phyloP scores from a whole-genome alignment of 1,284 basidiomycete species.

The Cyathus pygmaeus region DNA sequence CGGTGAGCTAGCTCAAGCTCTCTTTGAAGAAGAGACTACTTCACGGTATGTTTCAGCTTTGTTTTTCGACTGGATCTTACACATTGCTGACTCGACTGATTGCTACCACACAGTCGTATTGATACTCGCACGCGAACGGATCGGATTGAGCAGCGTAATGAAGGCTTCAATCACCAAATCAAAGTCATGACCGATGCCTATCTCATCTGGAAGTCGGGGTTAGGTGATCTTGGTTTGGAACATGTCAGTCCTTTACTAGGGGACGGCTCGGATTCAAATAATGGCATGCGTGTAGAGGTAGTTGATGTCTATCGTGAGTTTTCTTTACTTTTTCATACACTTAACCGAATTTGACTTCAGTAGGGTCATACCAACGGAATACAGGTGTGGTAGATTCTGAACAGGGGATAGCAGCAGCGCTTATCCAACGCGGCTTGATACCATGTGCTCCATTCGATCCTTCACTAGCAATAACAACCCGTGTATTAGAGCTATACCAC shows the following conservation, averaged over 20 bases:
- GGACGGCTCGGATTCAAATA: background rate
- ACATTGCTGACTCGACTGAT: background rate
- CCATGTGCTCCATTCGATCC: background rate
- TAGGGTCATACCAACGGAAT: slow-evolving; percentile 56
- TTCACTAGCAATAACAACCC: background rate
- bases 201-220: background rate
- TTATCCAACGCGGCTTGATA: background rate
- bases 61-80: no score
- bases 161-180: background rate
- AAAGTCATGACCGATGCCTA: background rate
- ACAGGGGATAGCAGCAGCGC: slow-evolving; percentile 27
- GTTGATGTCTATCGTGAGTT: slow-evolving; percentile 11
- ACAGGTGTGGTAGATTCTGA: slow-evolving; percentile 26
- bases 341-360: slow-evolving; percentile 35
- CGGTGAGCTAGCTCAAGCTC: background rate
- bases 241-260: no score
- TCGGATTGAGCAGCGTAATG: background rate
- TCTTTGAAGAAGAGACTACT: background rate
- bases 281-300: background rate
- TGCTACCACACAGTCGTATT: background rate
- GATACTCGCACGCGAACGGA: background rate
- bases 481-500: background rate
- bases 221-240: background rate
- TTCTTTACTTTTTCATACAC: slow-evolving; percentile 47
- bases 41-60: background rate